Evolutionary conservation across 257 asterid genomes (phyloP), one percentile per base, ranked within the genome.

Genomic region (Craterostigma plantagineum): DNA sequence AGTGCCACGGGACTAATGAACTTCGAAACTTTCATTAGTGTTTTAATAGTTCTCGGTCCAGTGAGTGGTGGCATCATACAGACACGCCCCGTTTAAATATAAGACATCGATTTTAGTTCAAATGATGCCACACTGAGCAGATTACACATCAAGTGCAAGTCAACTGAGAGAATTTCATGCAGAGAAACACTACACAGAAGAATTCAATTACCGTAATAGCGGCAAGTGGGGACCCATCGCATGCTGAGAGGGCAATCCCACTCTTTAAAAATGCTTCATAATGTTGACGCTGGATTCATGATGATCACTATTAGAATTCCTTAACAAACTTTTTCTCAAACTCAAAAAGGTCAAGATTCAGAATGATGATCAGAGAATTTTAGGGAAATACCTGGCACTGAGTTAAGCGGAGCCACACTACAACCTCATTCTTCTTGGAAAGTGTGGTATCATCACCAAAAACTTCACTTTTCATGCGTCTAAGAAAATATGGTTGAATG

Each of bases 151-250:
- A n/a, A n/a, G n/a, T n/a, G n/a, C n/a, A n/a, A n/a, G n/a, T n/a
- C n/a, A n/a, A n/a, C n/a, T n/a, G n/a, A n/a, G n/a, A n/a, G n/a
- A n/a, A n/a, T n/a, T n/a, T n/a, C n/a, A n/a, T n/a, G n/a, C n/a
- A n/a, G n/a, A n/a, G n/a, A n/a, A n/a, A n/a, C n/a, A n/a, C n/a
- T n/a, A n/a, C n/a, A n/a, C n/a, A n/a, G n/a, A n/a, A n/a, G n/a
- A n/a, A n/a, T n/a, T n/a, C n/a, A n/a, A n/a, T 59, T 78, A 87
- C 95, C 84, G 95, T 87, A 47, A 87, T 63, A 51, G 97, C 97
- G 59, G 97, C 97, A 60, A 87, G 74, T 38, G 97, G 97, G 5
- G 95, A 82, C 14, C 92, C 90, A 59, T 82, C 97, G 64, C 64
- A 78, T 56, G 97, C 80, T 50, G 95, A 82, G 58, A 87, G 53